Base-by-base conservation (phyloP, 2,329 filamentous ascomycete genomes). In the Pestalotiopsis sp. region DNA sequence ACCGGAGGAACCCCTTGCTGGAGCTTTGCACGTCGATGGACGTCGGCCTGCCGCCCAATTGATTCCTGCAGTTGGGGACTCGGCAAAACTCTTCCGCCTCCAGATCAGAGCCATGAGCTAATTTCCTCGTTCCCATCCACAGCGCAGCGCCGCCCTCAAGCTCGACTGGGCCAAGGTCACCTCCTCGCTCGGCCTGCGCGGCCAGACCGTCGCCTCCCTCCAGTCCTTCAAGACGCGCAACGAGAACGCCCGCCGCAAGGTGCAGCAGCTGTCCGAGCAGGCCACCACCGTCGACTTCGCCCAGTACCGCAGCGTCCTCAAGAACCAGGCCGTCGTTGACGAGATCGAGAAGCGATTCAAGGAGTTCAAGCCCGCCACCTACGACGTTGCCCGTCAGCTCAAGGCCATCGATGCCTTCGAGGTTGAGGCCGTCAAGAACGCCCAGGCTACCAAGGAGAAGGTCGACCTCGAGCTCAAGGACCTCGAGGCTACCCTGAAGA, bases 221-320 rank as follows among this genome's bases (percentile, higher is more conserved):
- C 92, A 95, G 83, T 90, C 93, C 75, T 99, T 99, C 92, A 99
- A 99, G 91, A 96, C 97, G 91, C 95, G 96, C 86, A 98, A 98
- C 89, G 96, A 99, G 82, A 95, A 98, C 82, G 95, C 94, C 81
- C 95, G 95, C 85, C 95, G 96, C 87, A 95, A 95, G 86, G 89
- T 99, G 71, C 90, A 92, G 83, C 78, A 90, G 72, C 93, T 99
- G 69, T 91, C 90, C 73, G 94, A 97, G 84, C 91, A 92, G 81
- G 86, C 95, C 73, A 93, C 94, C 79, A 89, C 90, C 69, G 90
- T 99, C 85, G 94, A 99, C 89, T 98, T 99, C 85, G 83, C 90
- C 75, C 89, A 95, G 84, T 99, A 98, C 93, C 94, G 95, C 84
- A 87, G 87, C 80, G 80, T 93, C 77, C 91, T 99, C 78, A 98